Evolutionary conservation across 805 yeast species (phyloP).

Genomic region (Millerozyma miso): DNA sequence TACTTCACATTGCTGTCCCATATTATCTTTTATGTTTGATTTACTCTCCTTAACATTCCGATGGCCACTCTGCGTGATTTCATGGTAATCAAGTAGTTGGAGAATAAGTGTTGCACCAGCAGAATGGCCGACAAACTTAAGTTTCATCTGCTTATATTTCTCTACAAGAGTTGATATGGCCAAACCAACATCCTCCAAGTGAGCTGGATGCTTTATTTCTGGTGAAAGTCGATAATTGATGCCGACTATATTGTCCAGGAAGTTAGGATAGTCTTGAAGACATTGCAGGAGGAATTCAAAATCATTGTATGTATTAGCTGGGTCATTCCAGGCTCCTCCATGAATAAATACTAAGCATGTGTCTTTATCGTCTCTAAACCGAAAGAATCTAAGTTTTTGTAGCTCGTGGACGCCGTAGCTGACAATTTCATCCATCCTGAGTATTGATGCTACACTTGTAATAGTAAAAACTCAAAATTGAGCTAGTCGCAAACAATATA

Average conservation of each 20-base stretch:
- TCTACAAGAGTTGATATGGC: slow-evolving; percentile 35
- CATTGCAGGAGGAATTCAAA: slow-evolving; percentile 31
- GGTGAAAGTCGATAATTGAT: slow-evolving; percentile 68
- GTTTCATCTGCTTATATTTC: slow-evolving; percentile 13
- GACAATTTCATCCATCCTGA: neutral
- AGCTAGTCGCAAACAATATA: no score
- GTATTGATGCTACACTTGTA: no score
- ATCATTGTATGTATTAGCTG: slow-evolving; percentile 55
- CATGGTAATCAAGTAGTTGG: slow-evolving; percentile 40
- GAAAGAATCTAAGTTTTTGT: slow-evolving; percentile 27
- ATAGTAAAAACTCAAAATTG: no score
- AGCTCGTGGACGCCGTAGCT: slow-evolving; percentile 31
- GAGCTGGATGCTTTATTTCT: slow-evolving; percentile 56
- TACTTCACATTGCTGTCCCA: neutral
- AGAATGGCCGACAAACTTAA: slow-evolving; percentile 64
- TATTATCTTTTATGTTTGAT: neutral
- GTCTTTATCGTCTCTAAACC: slow-evolving; percentile 8
- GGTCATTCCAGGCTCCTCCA: slow-evolving; percentile 90
- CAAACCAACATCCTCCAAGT: slow-evolving; percentile 48
- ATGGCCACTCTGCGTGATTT: slow-evolving; percentile 15
- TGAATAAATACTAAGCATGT: slow-evolving; percentile 57
- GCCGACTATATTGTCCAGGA: slow-evolving; percentile 23
- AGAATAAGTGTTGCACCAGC: slow-evolving; percentile 70
- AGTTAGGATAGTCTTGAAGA: neutral
- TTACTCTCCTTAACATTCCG: neutral